Conservation (phyloP, 345 rosid genomes). For the Boechera retrofracta region DNA sequence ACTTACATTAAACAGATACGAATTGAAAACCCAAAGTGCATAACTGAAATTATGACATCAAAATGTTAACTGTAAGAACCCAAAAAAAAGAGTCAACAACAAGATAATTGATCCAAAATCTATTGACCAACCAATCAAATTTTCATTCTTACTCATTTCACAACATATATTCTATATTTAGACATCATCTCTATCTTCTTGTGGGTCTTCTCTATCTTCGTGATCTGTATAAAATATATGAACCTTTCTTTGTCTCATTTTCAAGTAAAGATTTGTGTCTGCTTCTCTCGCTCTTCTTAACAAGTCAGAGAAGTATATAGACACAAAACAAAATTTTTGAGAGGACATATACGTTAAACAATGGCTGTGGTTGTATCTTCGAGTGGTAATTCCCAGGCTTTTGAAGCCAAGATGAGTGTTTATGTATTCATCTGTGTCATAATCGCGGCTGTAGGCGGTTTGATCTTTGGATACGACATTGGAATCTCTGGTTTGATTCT, state of each 20-base stretch:
- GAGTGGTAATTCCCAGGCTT: slow-evolving; percentile 39
- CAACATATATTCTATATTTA: slow-evolving; percentile 19
- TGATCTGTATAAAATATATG: slow-evolving; percentile 20
- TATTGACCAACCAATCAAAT: slow-evolving; percentile 20
- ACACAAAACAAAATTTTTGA: background rate
- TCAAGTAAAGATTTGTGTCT: slow-evolving; percentile 14
- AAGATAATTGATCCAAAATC: background rate
- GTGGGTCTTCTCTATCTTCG: background rate
- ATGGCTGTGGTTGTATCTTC: slow-evolving; percentile 43
- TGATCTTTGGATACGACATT: slow-evolving; percentile 61
- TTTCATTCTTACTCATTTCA: slow-evolving; percentile 6
- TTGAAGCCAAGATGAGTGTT: slow-evolving; percentile 48
- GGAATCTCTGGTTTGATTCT: slow-evolving; percentile 48
- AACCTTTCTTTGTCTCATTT: background rate
- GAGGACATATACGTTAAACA: slow-evolving; percentile 16
- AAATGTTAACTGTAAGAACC: slow-evolving; percentile 6
- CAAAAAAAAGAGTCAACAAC: background rate
- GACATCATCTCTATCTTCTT: slow-evolving; percentile 31
- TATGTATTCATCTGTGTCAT: slow-evolving; percentile 47
- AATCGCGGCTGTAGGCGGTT: slow-evolving; percentile 56
- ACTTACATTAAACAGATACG: background rate
- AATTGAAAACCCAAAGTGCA: background rate
- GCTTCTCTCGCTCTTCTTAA: slow-evolving; percentile 29
- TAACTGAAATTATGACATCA: slow-evolving; percentile 18
- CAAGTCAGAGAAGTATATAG: slow-evolving; percentile 16